Conservation (phyloP, 345 rosid species). For the Syzygium aromaticum region DNA sequence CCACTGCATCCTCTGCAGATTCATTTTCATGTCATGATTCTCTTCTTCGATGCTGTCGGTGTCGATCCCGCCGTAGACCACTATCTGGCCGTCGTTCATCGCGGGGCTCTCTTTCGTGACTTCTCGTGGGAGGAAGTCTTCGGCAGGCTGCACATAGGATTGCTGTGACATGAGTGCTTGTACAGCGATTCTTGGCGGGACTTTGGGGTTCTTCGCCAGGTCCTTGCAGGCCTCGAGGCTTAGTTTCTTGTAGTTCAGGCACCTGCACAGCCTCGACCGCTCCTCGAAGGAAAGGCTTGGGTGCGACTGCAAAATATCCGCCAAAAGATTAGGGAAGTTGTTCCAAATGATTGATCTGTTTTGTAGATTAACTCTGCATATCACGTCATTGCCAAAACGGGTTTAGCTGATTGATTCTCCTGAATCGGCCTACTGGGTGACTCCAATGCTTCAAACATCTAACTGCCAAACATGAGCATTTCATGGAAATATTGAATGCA, state of each 20-base stretch:
- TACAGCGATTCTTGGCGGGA: conserved; percentile 62
- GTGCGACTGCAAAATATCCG: conserved; percentile 42
- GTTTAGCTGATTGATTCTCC: not conserved
- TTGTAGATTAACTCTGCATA: not conserved
- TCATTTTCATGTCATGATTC: conserved; percentile 19
- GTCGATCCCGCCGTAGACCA: conserved; percentile 4
- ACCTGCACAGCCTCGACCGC: conserved; percentile 51
- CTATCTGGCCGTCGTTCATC: not conserved
- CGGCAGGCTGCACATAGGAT: conserved; percentile 1
- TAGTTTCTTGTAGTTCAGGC: conserved; percentile 65
- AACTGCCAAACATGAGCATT: not conserved
- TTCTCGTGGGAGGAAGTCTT: not conserved
- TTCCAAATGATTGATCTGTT: not conserved
- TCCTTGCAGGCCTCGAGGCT: conserved; percentile 64
- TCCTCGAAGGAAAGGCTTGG: conserved; percentile 46
- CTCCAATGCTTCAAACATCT: not conserved
- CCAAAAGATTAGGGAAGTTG: not conserved
- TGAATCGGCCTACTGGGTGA: not conserved
- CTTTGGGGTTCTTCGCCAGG: conserved; percentile 70
- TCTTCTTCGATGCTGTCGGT: conserved; percentile 17
- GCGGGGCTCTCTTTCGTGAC: conserved; percentile 5
- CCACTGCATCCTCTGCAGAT: conserved; percentile 35
- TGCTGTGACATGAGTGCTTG: conserved; percentile 61
- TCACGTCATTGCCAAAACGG: not conserved
- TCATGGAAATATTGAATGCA: not conserved